These are phyloP conservation scores for Polyplosphaeria fusca DNA, from an alignment of 495 filamentous ascomycete genomes.

Conservation along the genomic window DNA sequence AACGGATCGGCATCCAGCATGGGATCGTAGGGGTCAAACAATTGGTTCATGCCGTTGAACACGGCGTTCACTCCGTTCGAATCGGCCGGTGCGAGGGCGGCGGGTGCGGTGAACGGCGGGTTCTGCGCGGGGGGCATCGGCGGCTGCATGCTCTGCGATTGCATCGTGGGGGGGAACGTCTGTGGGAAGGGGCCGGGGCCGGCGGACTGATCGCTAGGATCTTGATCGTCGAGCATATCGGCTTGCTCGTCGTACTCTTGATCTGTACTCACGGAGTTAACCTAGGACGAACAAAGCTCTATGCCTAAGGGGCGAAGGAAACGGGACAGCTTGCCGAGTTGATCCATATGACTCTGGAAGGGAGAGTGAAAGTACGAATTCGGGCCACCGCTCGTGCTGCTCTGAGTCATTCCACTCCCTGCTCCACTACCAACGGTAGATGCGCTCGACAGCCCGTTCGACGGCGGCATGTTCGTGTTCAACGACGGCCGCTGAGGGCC, in stretches of 20 bases:
- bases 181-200: slow-evolving; percentile 66
- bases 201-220: slow-evolving; percentile 48
- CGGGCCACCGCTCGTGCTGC: slow-evolving; percentile 41
- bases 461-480: slow-evolving; percentile 33
- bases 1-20: slow-evolving; percentile 88
- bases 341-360: slow-evolving; percentile 92
- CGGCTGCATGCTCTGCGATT: slow-evolving; percentile 44
- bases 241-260: slow-evolving; percentile 98
- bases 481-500: slow-evolving; percentile 36
- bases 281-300: slow-evolving; percentile 79
- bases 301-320: slow-evolving; percentile 53
- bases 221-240: slow-evolving; percentile 85
- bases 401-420: slow-evolving; percentile 32
- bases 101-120: slow-evolving; percentile 30
- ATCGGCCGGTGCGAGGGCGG: slow-evolving; percentile 39
- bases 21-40: slow-evolving; percentile 76
- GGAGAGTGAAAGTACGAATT: slow-evolving; percentile 69
- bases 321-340: slow-evolving; percentile 86
- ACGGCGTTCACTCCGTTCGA: slow-evolving; percentile 39
- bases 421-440: slow-evolving; percentile 35
- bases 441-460: slow-evolving; percentile 33
- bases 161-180: slow-evolving; percentile 50
- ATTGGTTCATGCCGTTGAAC: slow-evolving; percentile 56
- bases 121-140: slow-evolving; percentile 34
- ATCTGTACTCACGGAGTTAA: slow-evolving; percentile 77